Evolutionary conservation across 139 green algal genomes (phyloP).

Genomic region (Dunaliella primolecta): DNA sequence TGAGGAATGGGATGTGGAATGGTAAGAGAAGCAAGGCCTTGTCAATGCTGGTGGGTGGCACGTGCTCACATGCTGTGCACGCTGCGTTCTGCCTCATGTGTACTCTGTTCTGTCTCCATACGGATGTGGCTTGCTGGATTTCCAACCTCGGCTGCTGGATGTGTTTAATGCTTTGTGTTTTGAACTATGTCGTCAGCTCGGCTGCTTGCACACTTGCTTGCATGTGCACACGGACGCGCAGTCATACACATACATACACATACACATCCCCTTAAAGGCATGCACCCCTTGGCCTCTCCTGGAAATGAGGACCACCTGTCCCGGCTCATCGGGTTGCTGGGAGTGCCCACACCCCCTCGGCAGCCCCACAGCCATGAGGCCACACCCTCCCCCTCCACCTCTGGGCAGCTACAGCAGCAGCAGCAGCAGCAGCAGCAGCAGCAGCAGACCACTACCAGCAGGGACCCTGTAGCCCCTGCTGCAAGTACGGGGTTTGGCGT

Average conservation of each 20-base stretch:
- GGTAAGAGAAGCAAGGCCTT: too few relatives aligned
- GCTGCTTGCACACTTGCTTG: not conserved
- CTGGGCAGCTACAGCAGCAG: not conserved
- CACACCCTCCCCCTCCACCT: not conserved
- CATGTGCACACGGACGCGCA: not conserved
- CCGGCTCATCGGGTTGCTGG: not conserved
- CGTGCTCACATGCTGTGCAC: too few relatives aligned
- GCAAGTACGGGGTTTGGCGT: not conserved
- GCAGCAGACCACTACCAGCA: too few relatives aligned
- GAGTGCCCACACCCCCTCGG: not conserved
- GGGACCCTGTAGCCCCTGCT: not conserved
- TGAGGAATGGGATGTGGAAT: too few relatives aligned
- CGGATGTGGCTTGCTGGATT: too few relatives aligned
- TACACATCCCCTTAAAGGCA: not conserved
- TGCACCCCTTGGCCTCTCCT: not conserved
- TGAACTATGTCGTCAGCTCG: too few relatives aligned
- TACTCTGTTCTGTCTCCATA: too few relatives aligned
- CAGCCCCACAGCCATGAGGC: too few relatives aligned
- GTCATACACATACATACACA: not conserved
- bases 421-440: not conserved
- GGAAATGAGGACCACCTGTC: not conserved
- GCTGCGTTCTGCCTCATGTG: too few relatives aligned
- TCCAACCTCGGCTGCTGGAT: too few relatives aligned
- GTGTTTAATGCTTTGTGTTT: too few relatives aligned
- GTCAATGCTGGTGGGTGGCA: too few relatives aligned